A percentile compares a stretch with the other conserved stretches of the same genome.
Evolutionary conservation across 2,329 filamentous ascomycete species (phyloP).

Genomic region (Scortechinia acanthostroma): DNA sequence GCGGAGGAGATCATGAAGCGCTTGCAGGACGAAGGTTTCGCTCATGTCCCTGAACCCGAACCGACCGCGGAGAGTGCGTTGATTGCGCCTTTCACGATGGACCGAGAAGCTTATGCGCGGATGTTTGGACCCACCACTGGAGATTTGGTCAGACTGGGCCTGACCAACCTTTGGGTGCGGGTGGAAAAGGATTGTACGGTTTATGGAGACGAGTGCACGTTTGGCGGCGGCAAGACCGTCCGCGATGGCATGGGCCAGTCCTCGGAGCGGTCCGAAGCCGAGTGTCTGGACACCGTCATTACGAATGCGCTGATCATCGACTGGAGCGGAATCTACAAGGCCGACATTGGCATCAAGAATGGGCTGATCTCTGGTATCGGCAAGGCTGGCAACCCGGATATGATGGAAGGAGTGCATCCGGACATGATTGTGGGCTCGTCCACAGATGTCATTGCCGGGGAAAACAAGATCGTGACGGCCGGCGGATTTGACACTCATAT

Average conservation of each 20-base stretch:
- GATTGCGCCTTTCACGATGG: slow-evolving; percentile 58
- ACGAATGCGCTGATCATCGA: slow-evolving; percentile 87
- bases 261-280: slow-evolving; percentile 63
- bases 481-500: slow-evolving; percentile 87
- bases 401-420: slow-evolving; percentile 80
- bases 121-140: slow-evolving; percentile 94
- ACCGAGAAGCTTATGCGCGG: slow-evolving; percentile 68
- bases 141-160: slow-evolving; percentile 73
- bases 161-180: slow-evolving; percentile 82
- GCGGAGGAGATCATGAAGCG: slow-evolving; percentile 59
- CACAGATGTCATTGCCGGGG: slow-evolving; percentile 86
- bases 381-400: slow-evolving; percentile 93
- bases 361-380: slow-evolving; percentile 82
- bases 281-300: slow-evolving; percentile 77
- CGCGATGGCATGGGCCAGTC: slow-evolving; percentile 95
- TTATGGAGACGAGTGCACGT: slow-evolving; percentile 91
- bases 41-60: slow-evolving; percentile 64
- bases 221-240: slow-evolving; percentile 88
- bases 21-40: slow-evolving; percentile 69
- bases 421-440: slow-evolving; percentile 78
- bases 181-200: slow-evolving; percentile 79
- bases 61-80: slow-evolving; percentile 37
- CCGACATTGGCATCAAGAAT: slow-evolving; percentile 87
- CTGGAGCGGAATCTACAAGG: slow-evolving; percentile 90
- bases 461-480: slow-evolving; percentile 83